Evolutionary conservation across 2,329 filamentous ascomycete genomes (phyloP).

Genomic region (Pochonia chlamydosporia): DNA sequence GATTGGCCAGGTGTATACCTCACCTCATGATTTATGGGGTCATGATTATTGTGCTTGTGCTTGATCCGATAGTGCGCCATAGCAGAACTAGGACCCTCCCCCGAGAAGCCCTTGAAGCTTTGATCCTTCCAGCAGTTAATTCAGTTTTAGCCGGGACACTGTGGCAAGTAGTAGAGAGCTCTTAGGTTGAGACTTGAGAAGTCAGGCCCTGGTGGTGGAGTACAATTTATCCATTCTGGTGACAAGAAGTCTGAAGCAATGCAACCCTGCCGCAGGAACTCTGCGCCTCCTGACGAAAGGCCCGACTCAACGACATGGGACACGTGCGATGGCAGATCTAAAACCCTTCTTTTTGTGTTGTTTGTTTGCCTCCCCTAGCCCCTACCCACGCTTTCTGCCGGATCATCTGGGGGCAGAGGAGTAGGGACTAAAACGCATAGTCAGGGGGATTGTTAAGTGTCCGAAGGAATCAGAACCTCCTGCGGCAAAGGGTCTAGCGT

Average conservation of each 20-base stretch:
- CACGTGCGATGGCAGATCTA: conserved; percentile 4
- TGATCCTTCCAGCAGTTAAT: not conserved
- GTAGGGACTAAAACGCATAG: not conserved
- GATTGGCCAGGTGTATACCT: conserved; percentile 1
- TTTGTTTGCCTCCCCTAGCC: not conserved
- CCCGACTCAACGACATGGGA: conserved; percentile 9
- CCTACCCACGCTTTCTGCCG: not conserved
- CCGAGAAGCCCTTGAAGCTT: no score
- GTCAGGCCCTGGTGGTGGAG: not conserved
- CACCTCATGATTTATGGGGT: conserved; percentile 1
- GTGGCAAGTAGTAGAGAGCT: not conserved
- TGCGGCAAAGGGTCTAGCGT: not conserved
- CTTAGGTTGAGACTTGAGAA: no score
- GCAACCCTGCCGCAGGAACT: conserved; percentile 7
- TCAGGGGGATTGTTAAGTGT: not conserved
- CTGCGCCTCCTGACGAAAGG: conserved; percentile 11
- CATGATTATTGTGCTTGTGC: conserved; percentile 9
- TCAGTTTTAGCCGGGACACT: not conserved
- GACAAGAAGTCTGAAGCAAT: not conserved
- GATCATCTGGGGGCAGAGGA: not conserved
- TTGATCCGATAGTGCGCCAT: not conserved
- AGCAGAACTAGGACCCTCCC: not conserved
- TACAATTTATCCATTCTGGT: not conserved
- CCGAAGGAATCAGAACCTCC: not conserved
- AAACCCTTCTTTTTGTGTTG: not conserved